These are phyloP conservation scores for Neurospora crassa DNA, from an alignment of 2,329 filamentous ascomycete genomes.

Conservation along the genomic window DNA sequence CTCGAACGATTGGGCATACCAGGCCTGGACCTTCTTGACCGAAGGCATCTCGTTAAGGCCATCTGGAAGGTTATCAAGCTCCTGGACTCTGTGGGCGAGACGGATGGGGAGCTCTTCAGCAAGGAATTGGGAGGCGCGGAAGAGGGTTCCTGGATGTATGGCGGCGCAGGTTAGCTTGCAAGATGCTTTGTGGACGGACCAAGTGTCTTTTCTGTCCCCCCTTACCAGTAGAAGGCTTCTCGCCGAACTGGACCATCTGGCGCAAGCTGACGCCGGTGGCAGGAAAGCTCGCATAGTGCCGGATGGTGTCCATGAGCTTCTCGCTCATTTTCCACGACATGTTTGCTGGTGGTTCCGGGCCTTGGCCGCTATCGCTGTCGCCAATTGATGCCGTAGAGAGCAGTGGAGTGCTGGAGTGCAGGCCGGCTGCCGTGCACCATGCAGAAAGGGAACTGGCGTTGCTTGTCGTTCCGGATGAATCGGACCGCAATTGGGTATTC, in stretches of 20 bases:
- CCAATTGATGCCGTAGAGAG: constrained; percentile 17
- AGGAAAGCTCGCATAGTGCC: constrained; percentile 93
- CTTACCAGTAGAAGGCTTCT: constrained; percentile 77
- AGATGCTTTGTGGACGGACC: constrained; percentile 4
- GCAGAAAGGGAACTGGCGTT: constrained; percentile 2
- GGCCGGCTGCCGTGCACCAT: constrained; percentile 15
- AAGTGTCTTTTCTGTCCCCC: not conserved
- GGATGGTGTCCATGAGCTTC: constrained; percentile 91
- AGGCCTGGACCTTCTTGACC: constrained; percentile 88
- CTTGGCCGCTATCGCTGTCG: constrained; percentile 14
- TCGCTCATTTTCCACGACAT: constrained; percentile 95
- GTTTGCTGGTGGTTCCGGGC: constrained; percentile 24
- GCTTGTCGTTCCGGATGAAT: not conserved
- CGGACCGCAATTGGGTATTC: not conserved
- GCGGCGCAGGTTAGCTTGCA: constrained; percentile 1
- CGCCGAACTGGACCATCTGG: constrained; percentile 99
- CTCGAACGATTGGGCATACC: constrained; percentile 99
- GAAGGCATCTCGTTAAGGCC: constrained; percentile 97
- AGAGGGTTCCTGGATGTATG: constrained; percentile 64
- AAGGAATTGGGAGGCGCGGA: constrained; percentile 95
- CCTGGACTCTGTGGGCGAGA: constrained; percentile 89
- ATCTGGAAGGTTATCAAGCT: constrained; percentile 85
- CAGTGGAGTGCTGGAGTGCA: constrained; percentile 2
- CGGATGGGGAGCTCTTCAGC: constrained; percentile 97
- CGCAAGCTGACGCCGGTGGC: constrained; percentile 91